phyloP scores from a whole-genome alignment of 177 flowering plant species.

The Vitis hybrid region DNA sequence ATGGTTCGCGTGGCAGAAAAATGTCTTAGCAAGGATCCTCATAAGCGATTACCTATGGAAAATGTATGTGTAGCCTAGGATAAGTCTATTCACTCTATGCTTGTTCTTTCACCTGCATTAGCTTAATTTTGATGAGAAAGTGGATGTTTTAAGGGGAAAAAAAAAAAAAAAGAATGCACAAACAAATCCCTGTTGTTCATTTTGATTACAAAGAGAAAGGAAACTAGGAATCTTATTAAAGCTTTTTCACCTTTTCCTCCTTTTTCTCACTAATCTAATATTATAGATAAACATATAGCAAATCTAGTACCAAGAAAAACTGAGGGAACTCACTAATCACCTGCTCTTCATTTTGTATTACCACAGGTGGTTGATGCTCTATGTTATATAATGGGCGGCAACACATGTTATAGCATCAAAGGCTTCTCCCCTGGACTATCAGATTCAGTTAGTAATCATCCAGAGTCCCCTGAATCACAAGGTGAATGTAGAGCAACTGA shows the following conservation, averaged over 20 bases:
- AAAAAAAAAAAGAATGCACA: too few species aligned
- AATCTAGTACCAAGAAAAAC: neutral
- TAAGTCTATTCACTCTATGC: neutral
- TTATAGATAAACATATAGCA: too few species aligned
- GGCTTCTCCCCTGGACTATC: constrained; percentile 38
- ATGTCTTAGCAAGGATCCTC: constrained; percentile 56
- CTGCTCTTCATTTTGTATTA: constrained; percentile 3
- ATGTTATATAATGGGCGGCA: constrained; percentile 18
- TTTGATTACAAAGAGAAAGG: too few species aligned
- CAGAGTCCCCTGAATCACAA: constrained; percentile 20
- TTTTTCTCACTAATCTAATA: neutral
- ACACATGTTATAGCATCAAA: constrained; percentile 16
- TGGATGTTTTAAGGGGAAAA: too few species aligned
- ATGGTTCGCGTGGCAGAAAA: constrained; percentile 55
- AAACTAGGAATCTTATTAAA: too few species aligned
- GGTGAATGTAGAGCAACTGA: constrained; percentile 17
- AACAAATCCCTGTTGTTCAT: too few species aligned
- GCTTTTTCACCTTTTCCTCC: too few species aligned
- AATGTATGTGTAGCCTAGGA: constrained; percentile 23
- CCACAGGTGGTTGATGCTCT: constrained; percentile 37
- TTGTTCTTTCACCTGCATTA: neutral
- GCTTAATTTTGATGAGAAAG: neutral
- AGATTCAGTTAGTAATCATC: constrained; percentile 21
- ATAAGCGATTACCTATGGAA: constrained; percentile 45
- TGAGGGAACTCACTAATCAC: neutral